Evolutionary conservation across 2,329 filamentous ascomycete species (phyloP).

Genomic region (Pseudogymnoascus sp.): DNA sequence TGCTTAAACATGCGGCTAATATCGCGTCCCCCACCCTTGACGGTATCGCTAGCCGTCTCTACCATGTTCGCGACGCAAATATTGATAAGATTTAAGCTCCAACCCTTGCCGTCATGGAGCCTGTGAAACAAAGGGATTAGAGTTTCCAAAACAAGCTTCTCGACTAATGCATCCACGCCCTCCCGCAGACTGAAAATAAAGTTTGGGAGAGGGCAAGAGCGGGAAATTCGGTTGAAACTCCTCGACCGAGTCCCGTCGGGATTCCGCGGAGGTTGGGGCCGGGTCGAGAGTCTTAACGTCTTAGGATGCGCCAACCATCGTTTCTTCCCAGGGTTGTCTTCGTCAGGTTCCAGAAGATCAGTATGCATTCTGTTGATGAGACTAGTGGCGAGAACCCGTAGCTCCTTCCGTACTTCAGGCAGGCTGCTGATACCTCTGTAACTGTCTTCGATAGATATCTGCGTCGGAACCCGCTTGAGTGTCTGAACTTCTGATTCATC

Average conservation of each 20-base stretch:
- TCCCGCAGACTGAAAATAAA: slow-evolving; percentile 62
- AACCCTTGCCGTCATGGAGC: slow-evolving; percentile 56
- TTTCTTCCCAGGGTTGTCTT: slow-evolving; percentile 17
- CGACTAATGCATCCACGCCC: slow-evolving; percentile 49
- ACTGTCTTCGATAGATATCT: slow-evolving; percentile 93
- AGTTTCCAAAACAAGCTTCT: slow-evolving; percentile 59
- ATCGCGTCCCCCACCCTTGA: slow-evolving; percentile 56
- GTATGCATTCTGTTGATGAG: slow-evolving; percentile 69
- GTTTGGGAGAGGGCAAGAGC: slow-evolving; percentile 62
- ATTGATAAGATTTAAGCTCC: slow-evolving; percentile 79
- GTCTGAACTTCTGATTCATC: slow-evolving; percentile 67
- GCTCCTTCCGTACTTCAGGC: slow-evolving; percentile 55
- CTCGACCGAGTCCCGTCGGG: slow-evolving; percentile 46
- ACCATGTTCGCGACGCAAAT: slow-evolving; percentile 82
- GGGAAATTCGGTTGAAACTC: slow-evolving; percentile 62
- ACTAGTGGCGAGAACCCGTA: slow-evolving; percentile 59
- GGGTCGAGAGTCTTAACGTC: slow-evolving; percentile 72
- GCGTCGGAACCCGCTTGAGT: slow-evolving; percentile 63
- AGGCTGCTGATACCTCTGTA: slow-evolving; percentile 64
- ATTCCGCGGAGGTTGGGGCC: slow-evolving; percentile 47
- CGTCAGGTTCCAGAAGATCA: slow-evolving; percentile 53
- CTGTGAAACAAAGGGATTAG: slow-evolving; percentile 66
- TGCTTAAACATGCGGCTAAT: slow-evolving; percentile 75
- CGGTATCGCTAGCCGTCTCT: slow-evolving; percentile 35
- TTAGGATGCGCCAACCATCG: slow-evolving; percentile 73